phyloP scores from a whole-genome alignment of 2,329 filamentous ascomycete genomes.

The Trichoderma simmonsii region DNA sequence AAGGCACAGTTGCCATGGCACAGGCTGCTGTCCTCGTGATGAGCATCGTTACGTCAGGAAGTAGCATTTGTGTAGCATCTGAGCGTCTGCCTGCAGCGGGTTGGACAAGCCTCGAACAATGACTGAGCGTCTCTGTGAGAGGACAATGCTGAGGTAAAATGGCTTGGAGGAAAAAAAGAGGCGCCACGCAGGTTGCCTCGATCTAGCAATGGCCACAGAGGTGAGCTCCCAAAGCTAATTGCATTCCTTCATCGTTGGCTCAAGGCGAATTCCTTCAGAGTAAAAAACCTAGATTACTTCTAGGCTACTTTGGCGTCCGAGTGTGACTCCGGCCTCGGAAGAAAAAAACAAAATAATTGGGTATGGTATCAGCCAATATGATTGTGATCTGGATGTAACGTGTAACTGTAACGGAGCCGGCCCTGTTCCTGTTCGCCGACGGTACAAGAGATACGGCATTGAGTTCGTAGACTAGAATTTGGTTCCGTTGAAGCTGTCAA shows the following conservation, averaged over 20 bases:
- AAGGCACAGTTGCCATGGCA: background rate
- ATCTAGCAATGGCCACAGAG: background rate
- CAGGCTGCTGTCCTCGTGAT: conserved; percentile 13
- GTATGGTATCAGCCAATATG: background rate
- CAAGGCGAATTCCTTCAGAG: background rate
- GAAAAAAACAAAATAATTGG: background rate
- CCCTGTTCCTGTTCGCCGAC: background rate
- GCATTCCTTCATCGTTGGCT: background rate
- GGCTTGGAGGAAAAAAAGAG: background rate
- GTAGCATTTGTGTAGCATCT: conserved; percentile 11
- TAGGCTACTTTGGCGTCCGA: background rate
- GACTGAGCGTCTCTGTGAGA: background rate
- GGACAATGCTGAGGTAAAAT: background rate
- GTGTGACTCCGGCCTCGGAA: background rate
- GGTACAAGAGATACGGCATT: background rate
- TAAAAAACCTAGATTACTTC: background rate
- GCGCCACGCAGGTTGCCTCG: background rate
- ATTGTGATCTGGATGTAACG: background rate
- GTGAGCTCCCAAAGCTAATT: background rate
- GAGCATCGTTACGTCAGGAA: conserved; percentile 16
- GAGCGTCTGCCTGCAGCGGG: background rate
- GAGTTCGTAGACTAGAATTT: background rate
- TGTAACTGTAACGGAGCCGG: background rate
- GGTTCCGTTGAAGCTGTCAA: background rate
- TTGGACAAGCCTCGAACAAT: conserved; percentile 1